Base-by-base conservation (phyloP, 192 early-diverging fungal genomes). In the Neocallimastix lanati region DNA sequence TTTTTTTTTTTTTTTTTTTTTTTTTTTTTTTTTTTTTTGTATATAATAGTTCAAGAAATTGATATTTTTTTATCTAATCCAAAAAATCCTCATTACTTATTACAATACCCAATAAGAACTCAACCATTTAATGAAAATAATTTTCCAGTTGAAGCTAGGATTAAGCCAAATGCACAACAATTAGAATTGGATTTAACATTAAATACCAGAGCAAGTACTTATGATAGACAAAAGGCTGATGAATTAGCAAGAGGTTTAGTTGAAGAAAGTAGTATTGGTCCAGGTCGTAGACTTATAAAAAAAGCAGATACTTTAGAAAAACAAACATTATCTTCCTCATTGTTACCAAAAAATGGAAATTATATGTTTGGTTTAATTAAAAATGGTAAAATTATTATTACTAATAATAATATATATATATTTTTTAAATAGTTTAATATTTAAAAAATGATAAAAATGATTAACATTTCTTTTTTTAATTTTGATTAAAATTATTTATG, bases 281-380 rank as follows among this genome's bases (percentile, higher is more conserved):
- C 40, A 50, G 40, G 40, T 21, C 40, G 40, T 50, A 50, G 18
- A 50, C 40, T 50, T 50, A 21, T 50, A 21, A 50, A 50, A 50
- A 50, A 50, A 50, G 40, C 40, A 2, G 40, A 50, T 21, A 50
- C 40, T 21, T 50, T 99, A 21, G 94, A 99, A 77, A 93, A 87
- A 78, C 92, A 93, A 78, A 96, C 92, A 4, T 80, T 96, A 7
- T 86, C 88, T 0, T 96, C 96, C 1, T 88, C 92, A 2, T 80
- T 93, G 5, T 84, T 97, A 36, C 97, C 96, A 11, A 86, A 83
- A 29, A 87, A 90, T 79, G 92, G 93, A 58, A 92, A 90, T 38
- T 99, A 96, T 82, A 83, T 95, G 82, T 92, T 94, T 40, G 97
- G 94, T 28, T 88, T 92, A 15, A 77, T 97, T 7, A 86, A 87